phyloP scores from a whole-genome alignment of 176 grass and related monocot species.

The Carex pumila region DNA sequence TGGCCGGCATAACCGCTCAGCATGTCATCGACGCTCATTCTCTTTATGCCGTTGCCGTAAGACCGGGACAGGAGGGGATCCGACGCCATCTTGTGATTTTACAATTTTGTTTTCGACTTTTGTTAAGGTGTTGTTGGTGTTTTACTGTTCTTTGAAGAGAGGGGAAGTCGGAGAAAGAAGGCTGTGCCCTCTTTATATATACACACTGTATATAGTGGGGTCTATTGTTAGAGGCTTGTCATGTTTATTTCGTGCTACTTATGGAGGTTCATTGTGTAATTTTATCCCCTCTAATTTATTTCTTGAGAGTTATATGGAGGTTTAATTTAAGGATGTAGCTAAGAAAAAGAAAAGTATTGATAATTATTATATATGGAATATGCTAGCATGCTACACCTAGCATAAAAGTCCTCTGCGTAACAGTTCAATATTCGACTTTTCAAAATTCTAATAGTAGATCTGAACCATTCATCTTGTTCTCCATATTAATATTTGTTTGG shows the following conservation, averaged over 20 bases:
- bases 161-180: background rate
- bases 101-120: background rate
- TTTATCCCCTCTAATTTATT: background rate
- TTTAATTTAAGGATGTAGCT: too few relatives aligned
- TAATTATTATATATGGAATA: too few relatives aligned
- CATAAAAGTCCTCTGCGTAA: too few relatives aligned
- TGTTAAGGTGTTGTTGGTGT: background rate
- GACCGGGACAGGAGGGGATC: background rate
- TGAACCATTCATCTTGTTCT: too few relatives aligned
- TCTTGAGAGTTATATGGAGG: background rate
- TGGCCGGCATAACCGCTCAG: slow-evolving; percentile 53
- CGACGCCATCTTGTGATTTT: background rate
- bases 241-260: background rate
- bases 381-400: too few relatives aligned
- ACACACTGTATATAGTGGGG: background rate
- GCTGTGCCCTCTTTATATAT: background rate
- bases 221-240: background rate
- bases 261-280: background rate
- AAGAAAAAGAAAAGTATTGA: too few relatives aligned
- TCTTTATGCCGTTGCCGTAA: background rate
- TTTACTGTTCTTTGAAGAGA: background rate
- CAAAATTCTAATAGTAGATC: too few relatives aligned
- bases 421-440: too few relatives aligned
- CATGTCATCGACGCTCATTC: slow-evolving; percentile 72
- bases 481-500: too few relatives aligned